These are phyloP conservation scores for Cubamyces sp. DNA, from an alignment of 768 basidiomycete genomes.

Conservation along the genomic window DNA sequence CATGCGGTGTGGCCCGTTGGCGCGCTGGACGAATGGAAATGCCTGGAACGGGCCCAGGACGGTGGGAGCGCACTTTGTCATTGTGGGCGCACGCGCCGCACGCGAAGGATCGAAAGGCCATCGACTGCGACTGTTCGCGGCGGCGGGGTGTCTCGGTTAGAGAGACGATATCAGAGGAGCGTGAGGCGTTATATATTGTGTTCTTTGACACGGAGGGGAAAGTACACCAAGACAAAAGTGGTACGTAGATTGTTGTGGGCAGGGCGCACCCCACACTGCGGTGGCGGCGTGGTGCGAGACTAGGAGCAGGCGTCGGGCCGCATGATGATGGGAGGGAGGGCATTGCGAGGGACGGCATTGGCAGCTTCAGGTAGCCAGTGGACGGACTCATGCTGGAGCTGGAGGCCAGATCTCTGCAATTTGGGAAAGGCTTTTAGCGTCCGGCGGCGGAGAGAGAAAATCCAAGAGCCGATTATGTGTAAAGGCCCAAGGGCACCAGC, in stretches of 20 bases:
- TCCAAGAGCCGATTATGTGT: slow-evolving; percentile 17
- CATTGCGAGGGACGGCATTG: neutral
- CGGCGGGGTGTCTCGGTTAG: no score
- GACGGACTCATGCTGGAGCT: neutral
- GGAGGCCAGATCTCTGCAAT: slow-evolving; percentile 1
- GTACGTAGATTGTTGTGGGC: neutral
- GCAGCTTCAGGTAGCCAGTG: no score
- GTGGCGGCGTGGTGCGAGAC: neutral
- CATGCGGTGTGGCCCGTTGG: neutral
- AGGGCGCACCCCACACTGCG: neutral
- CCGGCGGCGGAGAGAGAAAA: neutral
- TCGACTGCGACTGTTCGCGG: no score
- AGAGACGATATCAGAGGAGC: no score
- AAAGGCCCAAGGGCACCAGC: slow-evolving; percentile 1
- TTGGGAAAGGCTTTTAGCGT: slow-evolving; percentile 20
- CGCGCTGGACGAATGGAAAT: neutral
- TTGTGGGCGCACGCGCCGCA: neutral
- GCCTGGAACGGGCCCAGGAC: neutral
- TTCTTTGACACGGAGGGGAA: neutral
- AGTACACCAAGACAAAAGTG: neutral
- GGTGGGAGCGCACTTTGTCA: neutral
- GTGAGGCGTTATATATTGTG: no score
- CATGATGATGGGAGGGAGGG: neutral
- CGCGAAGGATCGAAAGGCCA: no score
- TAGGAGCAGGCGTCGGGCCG: neutral